Evolutionary conservation across 148 eudicot species (phyloP).

Genomic region (Amaranthus hypochondriacus): DNA sequence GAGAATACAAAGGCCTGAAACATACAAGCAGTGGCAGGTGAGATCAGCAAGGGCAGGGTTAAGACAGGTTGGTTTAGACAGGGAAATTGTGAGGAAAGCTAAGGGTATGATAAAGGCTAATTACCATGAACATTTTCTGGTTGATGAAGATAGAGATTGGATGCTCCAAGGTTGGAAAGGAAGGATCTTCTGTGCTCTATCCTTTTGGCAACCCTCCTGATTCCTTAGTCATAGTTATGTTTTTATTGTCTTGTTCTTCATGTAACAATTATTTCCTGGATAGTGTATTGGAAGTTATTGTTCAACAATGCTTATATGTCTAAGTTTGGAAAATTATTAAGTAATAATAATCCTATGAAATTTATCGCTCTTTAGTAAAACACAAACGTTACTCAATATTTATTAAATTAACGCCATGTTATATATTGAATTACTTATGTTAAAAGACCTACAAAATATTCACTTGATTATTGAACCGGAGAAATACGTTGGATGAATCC

Average conservation of each 20-base stretch:
- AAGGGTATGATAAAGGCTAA: slow-evolving; percentile 41
- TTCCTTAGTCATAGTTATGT: neutral
- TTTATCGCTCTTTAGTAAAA: too few species aligned
- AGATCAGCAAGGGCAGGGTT: slow-evolving; percentile 44
- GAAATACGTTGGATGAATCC: too few species aligned
- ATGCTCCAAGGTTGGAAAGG: slow-evolving; percentile 72
- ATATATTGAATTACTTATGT: too few species aligned
- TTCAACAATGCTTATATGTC: too few species aligned
- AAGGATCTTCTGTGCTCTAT: slow-evolving; percentile 36
- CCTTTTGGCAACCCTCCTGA: slow-evolving; percentile 39
- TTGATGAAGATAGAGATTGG: slow-evolving; percentile 50
- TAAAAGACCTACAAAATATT: too few species aligned
- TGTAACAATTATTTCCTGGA: neutral
- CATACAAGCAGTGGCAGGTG: slow-evolving; percentile 55
- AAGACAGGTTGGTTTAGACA: slow-evolving; percentile 23
- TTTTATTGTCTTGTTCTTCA: neutral
- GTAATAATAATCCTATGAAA: too few species aligned
- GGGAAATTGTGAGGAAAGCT: slow-evolving; percentile 28
- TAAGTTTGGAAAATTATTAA: too few species aligned
- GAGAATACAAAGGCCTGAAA: slow-evolving; percentile 50
- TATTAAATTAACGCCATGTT: too few species aligned
- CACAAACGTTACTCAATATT: too few species aligned
- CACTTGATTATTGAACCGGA: too few species aligned
- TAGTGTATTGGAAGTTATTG: too few species aligned
- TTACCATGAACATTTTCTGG: slow-evolving; percentile 50